Evolutionary conservation across 164 flowering plant genomes (phyloP).

Genomic region (Berberis vulgaris): DNA sequence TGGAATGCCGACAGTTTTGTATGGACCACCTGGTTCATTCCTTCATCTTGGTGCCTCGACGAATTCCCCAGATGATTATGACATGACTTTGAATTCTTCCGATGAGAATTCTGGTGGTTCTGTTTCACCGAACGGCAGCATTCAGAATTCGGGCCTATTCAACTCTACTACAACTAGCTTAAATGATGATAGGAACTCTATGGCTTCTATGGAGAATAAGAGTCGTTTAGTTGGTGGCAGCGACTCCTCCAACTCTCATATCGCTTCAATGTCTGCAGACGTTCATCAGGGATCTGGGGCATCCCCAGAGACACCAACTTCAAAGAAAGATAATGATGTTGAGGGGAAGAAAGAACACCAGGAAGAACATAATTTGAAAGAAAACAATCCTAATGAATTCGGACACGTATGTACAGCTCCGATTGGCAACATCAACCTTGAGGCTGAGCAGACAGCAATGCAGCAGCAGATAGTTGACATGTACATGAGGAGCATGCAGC

Average conservation of each 20-base stretch:
- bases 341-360: conserved; percentile 24
- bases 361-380: conserved; percentile 23
- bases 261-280: conserved; percentile 17
- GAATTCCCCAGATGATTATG: conserved; percentile 39
- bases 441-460: conserved; percentile 67
- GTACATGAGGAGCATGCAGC: conserved; percentile 94
- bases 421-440: conserved; percentile 34
- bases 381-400: conserved; percentile 19
- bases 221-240: conserved; percentile 9
- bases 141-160: conserved; percentile 41
- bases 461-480: conserved; percentile 86
- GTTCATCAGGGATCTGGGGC: conserved; percentile 16
- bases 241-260: conserved; percentile 24
- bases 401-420: conserved; percentile 43
- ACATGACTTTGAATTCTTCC: conserved; percentile 44
- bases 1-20: conserved; percentile 17
- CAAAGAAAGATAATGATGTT: conserved; percentile 27
- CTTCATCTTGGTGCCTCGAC: conserved; percentile 57
- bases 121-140: conserved; percentile 41
- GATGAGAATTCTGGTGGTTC: conserved; percentile 28
- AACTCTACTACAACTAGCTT: conserved; percentile 59
- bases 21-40: conserved; percentile 33
- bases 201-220: conserved; percentile 41
- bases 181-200: conserved; percentile 49
- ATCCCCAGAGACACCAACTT: conserved; percentile 52